A percentile compares a stretch with the other conserved stretches of the same genome.
phyloP scores from a whole-genome alignment of 768 basidiomycete genomes.

The Podaxis sp. region DNA sequence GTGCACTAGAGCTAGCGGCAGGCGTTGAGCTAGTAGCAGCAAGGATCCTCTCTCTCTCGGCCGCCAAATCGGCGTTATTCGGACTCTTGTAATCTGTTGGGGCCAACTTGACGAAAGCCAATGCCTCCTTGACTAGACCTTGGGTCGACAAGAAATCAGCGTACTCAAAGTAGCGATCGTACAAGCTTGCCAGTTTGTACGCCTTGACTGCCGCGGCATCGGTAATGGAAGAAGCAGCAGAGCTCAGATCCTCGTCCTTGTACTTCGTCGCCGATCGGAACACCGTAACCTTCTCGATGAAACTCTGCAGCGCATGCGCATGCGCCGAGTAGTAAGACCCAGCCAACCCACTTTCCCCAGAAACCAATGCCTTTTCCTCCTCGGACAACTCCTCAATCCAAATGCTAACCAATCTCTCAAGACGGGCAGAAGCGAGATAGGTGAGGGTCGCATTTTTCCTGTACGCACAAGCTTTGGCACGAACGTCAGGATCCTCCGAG shows the following conservation, averaged over 20 bases:
- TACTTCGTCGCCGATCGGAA: slow-evolving; percentile 88
- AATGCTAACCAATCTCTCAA: slow-evolving; percentile 86
- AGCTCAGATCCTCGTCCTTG: slow-evolving; percentile 65
- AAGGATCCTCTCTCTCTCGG: slow-evolving; percentile 37
- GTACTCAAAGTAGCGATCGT: slow-evolving; percentile 95
- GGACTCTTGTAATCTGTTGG: slow-evolving; percentile 73
- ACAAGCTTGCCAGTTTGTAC: slow-evolving; percentile 83
- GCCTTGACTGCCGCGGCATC: slow-evolving; percentile 48
- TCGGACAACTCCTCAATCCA: slow-evolving; percentile 90
- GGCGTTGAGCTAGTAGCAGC: slow-evolving; percentile 29
- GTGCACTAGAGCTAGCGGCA: slow-evolving; percentile 20
- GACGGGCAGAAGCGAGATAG: slow-evolving; percentile 85
- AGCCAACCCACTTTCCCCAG: slow-evolving; percentile 35
- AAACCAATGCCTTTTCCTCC: slow-evolving; percentile 63
- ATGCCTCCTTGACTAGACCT: slow-evolving; percentile 83
- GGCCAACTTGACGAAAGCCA: slow-evolving; percentile 73
- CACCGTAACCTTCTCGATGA: slow-evolving; percentile 95
- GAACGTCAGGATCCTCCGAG: slow-evolving; percentile 42
- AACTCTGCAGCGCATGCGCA: slow-evolving; percentile 84
- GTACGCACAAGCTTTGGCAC: slow-evolving; percentile 44
- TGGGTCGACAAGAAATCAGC: slow-evolving; percentile 89
- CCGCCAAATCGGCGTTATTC: slow-evolving; percentile 35
- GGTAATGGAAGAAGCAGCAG: slow-evolving; percentile 20
- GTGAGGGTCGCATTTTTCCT: slow-evolving; percentile 90
- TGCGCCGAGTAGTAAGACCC: slow-evolving; percentile 74